Evolutionary conservation across 2,329 filamentous ascomycete species (phyloP), one percentile per base, ranked within the genome.

Genomic region (Sclerotinia minor): DNA sequence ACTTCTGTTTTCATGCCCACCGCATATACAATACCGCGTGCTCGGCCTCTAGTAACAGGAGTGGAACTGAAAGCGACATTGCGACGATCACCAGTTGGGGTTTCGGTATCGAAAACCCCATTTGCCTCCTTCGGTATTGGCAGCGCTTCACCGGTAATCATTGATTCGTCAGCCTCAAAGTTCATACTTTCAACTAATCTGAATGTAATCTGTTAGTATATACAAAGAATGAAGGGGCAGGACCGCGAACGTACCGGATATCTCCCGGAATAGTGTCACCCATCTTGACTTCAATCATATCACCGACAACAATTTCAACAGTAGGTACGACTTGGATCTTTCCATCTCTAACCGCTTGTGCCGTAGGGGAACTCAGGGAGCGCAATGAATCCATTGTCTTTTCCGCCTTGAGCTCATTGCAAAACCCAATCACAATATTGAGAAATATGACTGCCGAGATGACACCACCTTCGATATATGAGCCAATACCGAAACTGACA

Each of bases 21-120:
- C 24, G 84, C 83, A 72, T 86, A 84, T 17, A 87, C 85, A 66
- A 89, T 82, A 67, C 86, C 87, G 44, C 80, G 83, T 26, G 84
- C 87, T 65, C 87, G 83, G 60, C 87, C 87, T 70, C 87, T 85
- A 17, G 85, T 87, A 63, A 89, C 84, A 15, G 84, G 86, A 52
- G 85, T 86, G 35, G 85, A 87, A 72, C 84, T 86, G 76, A 84
- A 89, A 2, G 83, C 84, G 59, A 89, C 80, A 72, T 89, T 89
- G 60, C 86, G 80, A 21, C 86, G 82, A 74, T 89, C 87, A 52
- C 85, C 86, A 55, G 85, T 80, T 2, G 86, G 84, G 26, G 85
- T 84, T 15, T 85, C 83, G 2, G 77, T 75, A 5, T 80, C 72
- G 70, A 86, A 86, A 64, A 82, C 81, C 68, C 77, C 78, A 41